Percentiles rank a stretch among this genome's conserved stretches.
Evolutionary conservation across 805 yeast species (phyloP).

Genomic region (Diddensiella transvaalensis): DNA sequence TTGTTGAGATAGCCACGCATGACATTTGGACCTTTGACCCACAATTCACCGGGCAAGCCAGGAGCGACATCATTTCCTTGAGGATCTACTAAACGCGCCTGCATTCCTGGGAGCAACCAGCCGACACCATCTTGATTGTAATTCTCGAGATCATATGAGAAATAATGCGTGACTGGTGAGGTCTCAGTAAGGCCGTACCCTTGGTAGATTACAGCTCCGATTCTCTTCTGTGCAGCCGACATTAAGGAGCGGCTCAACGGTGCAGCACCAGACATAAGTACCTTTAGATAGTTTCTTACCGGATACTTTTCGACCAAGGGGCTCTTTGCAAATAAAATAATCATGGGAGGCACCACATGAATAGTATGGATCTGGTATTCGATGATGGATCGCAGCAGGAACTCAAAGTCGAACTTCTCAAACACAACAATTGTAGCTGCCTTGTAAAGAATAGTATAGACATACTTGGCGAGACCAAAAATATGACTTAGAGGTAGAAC

Average conservation of each 20-base stretch:
- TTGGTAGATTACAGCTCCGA: slow-evolving; percentile 24
- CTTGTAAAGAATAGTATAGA: slow-evolving; percentile 51
- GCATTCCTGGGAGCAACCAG: slow-evolving; percentile 41
- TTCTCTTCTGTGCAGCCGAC: slow-evolving; percentile 14
- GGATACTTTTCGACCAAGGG: slow-evolving; percentile 41
- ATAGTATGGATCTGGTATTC: slow-evolving; percentile 38
- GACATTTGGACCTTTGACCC: slow-evolving; percentile 55
- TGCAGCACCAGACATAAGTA: slow-evolving; percentile 46
- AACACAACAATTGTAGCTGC: slow-evolving; percentile 28
- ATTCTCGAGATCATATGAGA: slow-evolving; percentile 36
- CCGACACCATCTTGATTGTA: slow-evolving; percentile 50
- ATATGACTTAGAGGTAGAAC: slow-evolving; percentile 27
- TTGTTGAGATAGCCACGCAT: slow-evolving; percentile 50
- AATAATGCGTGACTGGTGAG: slow-evolving; percentile 50
- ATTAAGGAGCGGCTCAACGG: slow-evolving; percentile 35
- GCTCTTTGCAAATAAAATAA: slow-evolving; percentile 43
- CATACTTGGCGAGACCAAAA: slow-evolving; percentile 77
- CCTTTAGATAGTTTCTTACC: slow-evolving; percentile 39
- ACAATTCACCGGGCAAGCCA: slow-evolving; percentile 50
- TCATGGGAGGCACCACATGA: slow-evolving; percentile 41
- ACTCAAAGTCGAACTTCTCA: slow-evolving; percentile 34
- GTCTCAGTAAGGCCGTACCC: slow-evolving; percentile 45
- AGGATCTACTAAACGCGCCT: slow-evolving; percentile 44
- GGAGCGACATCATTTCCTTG: slow-evolving; percentile 47
- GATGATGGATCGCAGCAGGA: slow-evolving; percentile 27